Percentiles rank a stretch among this genome's conserved stretches.
Evolutionary conservation across 73 alveolate species (phyloP).

Genomic region (Urostyla sp.): DNA sequence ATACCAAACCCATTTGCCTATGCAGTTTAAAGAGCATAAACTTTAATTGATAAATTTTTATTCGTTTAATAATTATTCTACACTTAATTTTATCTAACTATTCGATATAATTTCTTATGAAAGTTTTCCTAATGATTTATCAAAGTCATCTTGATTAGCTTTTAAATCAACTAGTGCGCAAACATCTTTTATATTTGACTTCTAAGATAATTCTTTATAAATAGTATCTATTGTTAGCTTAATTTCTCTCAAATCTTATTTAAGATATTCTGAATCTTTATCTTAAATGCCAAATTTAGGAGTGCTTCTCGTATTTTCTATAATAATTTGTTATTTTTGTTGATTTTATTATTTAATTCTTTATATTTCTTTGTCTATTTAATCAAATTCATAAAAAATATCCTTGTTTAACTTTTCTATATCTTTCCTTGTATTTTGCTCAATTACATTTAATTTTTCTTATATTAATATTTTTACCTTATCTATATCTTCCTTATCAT

Average conservation of each 20-base stretch:
- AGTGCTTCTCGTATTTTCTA: background rate
- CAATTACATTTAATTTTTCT: too few relatives aligned
- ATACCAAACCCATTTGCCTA: conserved; percentile 55
- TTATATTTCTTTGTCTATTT: conserved; percentile 14
- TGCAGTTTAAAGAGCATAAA: conserved; percentile 22
- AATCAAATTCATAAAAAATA: conserved; percentile 33
- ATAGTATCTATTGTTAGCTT: conserved; percentile 10
- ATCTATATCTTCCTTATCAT: too few relatives aligned
- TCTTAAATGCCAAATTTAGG: too few relatives aligned
- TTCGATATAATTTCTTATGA: background rate
- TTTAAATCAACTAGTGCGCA: conserved; percentile 52
- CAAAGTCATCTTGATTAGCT: conserved; percentile 43
- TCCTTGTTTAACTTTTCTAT: conserved; percentile 29
- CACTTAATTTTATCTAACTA: background rate
- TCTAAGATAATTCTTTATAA: conserved; percentile 10
- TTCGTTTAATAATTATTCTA: conserved; percentile 8
- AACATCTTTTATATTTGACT: conserved; percentile 47
- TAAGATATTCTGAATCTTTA: background rate
- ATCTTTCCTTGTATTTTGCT: too few relatives aligned
- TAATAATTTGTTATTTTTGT: background rate
- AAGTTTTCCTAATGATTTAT: background rate
- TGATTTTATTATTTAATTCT: background rate
- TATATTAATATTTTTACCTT: too few relatives aligned
- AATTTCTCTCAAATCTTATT: conserved; percentile 16
- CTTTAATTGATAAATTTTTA: conserved; percentile 23